Evolutionary conservation across 192 early-diverging fungal species (phyloP), one percentile per base, ranked within the genome.

Genomic region (Backusella psychrophila): DNA sequence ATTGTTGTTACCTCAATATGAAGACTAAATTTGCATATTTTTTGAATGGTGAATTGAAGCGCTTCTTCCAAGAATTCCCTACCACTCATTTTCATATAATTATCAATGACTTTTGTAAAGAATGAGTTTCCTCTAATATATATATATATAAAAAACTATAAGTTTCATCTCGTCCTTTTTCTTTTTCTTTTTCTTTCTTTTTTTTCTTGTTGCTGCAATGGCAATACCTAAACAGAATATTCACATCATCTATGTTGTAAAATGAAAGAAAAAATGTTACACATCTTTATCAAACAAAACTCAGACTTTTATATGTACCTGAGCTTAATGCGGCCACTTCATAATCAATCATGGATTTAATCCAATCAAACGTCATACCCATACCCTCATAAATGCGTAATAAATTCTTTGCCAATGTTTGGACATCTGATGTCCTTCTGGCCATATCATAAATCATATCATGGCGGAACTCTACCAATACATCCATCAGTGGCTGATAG

Each of bases 31-130:
- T 79, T 75, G 52, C 83, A 85, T 19, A 93, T 85, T 7, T 75
- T 70, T 29, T 89, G 85, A 69, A 93, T 83, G 6, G 91, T 87
- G 31, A 87, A 85, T 21, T 91, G 91, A 17, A 93, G 82, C 44
- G 89, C 87, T 59, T 89, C 84, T 56, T 93, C 91, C 6, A 92
- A 71, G 39, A 89, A 92, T 41, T 82, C 76, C 42, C 87, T 83
- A 0, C 92, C 90, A 17, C 89, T 78, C 49, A 91, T 78, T 33
- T 89, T 90, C 92, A 93, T 93, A 71, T 91, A 88, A 7, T 87
- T 85, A 79, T 93, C 92, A 36, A 92, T 79, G 5, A 89, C 87
- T 31, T 91, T 90, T 1, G 92, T 93, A 33, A 89, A 78, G 19
- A 91, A 82, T 15, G 92, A 90, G 17, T 91, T 85, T 21, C 90